A percentile compares a stretch with the other conserved stretches of the same genome.
Conservation (phyloP, 2,329 filamentous ascomycete genomes). For the Claviceps africana region DNA sequence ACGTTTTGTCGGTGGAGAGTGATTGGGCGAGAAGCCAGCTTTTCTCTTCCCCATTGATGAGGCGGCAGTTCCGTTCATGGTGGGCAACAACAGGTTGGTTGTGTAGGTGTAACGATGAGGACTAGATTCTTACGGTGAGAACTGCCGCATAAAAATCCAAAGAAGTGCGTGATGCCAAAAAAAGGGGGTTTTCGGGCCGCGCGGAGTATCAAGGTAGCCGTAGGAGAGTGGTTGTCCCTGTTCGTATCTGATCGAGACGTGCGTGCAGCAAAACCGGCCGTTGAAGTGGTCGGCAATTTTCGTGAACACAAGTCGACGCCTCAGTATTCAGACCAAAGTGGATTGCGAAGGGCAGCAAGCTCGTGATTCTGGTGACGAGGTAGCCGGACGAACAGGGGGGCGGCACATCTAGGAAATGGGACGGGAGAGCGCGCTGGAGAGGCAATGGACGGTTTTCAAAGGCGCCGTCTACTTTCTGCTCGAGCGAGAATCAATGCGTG, state of each 20-base stretch:
- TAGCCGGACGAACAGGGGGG: conserved; percentile 10
- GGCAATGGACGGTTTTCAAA: conserved; percentile 1
- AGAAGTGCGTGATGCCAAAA: background rate
- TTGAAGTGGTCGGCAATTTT: background rate
- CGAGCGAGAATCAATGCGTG: background rate
- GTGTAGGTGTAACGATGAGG: background rate
- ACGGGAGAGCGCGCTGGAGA: conserved; percentile 1
- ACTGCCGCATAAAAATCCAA: conserved; percentile 5
- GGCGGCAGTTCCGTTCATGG: conserved; percentile 30
- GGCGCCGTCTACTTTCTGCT: background rate
- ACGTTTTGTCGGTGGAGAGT: conserved; percentile 22
- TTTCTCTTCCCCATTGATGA: conserved; percentile 38
- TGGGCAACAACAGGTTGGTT: too few relatives aligned
- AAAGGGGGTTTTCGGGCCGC: background rate
- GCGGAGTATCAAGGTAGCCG: background rate
- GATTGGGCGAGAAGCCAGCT: conserved; percentile 28
- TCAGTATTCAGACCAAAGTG: background rate
- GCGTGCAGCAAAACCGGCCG: background rate
- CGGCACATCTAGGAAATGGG: conserved; percentile 15
- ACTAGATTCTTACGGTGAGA: background rate
- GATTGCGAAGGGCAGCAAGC: conserved; percentile 2
- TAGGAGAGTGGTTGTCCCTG: background rate
- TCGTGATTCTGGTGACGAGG: conserved; percentile 6
- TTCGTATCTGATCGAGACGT: background rate
- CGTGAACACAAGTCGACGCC: background rate